Percentiles rank a stretch among this genome's conserved stretches.
Conservation (phyloP, 805 yeast genomes). For the Henningerozyma blattae region DNA sequence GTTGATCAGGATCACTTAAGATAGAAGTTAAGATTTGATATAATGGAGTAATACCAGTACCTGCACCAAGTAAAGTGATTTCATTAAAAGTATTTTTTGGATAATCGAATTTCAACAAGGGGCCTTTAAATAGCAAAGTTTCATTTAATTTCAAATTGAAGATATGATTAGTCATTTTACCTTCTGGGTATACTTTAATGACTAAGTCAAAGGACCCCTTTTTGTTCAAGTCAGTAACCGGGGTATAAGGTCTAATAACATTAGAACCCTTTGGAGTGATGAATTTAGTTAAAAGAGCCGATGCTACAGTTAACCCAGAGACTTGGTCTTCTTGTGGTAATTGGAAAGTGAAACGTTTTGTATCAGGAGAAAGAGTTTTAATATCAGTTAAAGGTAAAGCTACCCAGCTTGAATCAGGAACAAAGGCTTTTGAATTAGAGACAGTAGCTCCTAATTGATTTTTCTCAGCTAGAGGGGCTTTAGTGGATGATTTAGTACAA, state of each 20-base stretch:
- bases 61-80: conserved; percentile 85
- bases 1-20: conserved; percentile 69
- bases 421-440: conserved; percentile 35
- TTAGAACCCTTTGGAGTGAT: conserved; percentile 73
- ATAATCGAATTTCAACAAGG: conserved; percentile 85
- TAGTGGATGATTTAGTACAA: conserved; percentile 20
- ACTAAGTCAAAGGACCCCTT: conserved; percentile 71
- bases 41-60: conserved; percentile 93
- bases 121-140: conserved; percentile 86
- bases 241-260: conserved; percentile 86
- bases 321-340: conserved; percentile 54
- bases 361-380: conserved; percentile 42
- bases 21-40: conserved; percentile 75
- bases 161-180: conserved; percentile 72
- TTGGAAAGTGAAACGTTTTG: conserved; percentile 60
- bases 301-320: conserved; percentile 71
- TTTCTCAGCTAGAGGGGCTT: conserved; percentile 5
- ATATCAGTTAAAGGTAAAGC: conserved; percentile 43
- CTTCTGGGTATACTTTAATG: conserved; percentile 74
- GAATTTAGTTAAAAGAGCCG: conserved; percentile 69
- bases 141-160: conserved; percentile 64
- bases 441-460: neutral
- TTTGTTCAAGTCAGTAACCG: conserved; percentile 56
- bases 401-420: conserved; percentile 57
- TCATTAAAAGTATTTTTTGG: conserved; percentile 71